Evolutionary conservation across 1,139 yeast species (phyloP), one percentile per base, ranked within the genome.

Genomic region (Meyerozyma athensensis): DNA sequence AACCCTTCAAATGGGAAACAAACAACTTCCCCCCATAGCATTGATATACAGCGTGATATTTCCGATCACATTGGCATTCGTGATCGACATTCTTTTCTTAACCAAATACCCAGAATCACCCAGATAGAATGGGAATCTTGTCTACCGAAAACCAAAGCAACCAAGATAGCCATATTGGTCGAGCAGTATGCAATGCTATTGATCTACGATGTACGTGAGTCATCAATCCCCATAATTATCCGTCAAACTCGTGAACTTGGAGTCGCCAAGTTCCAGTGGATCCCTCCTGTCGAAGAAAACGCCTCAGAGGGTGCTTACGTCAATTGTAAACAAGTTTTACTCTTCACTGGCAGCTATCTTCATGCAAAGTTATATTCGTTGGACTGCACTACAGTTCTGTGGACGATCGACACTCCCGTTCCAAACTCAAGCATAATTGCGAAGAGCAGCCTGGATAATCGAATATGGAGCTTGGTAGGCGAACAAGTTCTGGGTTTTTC

Each of bases 291-390:
- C 3, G 13, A 12, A 13, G 22, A 24, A 12, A 21, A 23, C 10
- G 33, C 32, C 19, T 40, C 35, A 3, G 43, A 37, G 5, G 65
- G 68, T 0, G 67, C 65, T 5, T 65, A 67, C 44, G 17, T 42
- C 7, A 65, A 65, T 40, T 50, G 62, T 22, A 57, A 56, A 30
- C 74, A 69, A 39, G 34, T 69, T 20, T 53, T 62, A 8, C 47
- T 68, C 1, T 68, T 57, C 44, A 54, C 71, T 8, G 52, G 49
- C 33, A 40, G 49, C 23, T 40, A 48, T 19, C 50, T 69, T 3
- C 56, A 57, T 23, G 59, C 59, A 16, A 62, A 61, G 38, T 46
- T 68, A 7, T 69, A 65, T 44, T 67, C 73, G 1, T 46, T 69
- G 4, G 70, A 67, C 41, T 60, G 68, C 41, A 56, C 68, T 2